Conservation (phyloP, 1,284 basidiomycete species). For the Pholiota adiposa region DNA sequence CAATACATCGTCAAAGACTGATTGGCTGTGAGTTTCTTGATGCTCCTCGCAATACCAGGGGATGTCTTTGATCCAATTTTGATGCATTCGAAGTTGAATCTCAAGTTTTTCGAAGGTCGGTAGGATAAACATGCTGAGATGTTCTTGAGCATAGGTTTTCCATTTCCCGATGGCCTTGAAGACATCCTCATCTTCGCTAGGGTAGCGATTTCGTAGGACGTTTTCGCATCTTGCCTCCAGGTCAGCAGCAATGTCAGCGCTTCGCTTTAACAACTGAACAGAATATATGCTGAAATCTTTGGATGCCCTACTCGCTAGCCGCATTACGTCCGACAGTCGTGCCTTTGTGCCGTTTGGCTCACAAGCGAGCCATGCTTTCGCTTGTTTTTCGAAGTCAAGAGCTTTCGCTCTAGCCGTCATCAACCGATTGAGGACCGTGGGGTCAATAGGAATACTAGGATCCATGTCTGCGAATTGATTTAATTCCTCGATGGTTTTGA, state of each 20-base stretch:
- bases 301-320: constrained; percentile 69
- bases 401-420: constrained; percentile 64
- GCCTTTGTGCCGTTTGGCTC: constrained; percentile 58
- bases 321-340: constrained; percentile 66
- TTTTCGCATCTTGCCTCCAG: constrained; percentile 74
- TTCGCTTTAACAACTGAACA: constrained; percentile 66
- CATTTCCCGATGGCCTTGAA: constrained; percentile 74
- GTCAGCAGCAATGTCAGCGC: constrained; percentile 72
- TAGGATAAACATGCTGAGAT: constrained; percentile 71
- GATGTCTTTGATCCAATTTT: constrained; percentile 70
- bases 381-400: constrained; percentile 77
- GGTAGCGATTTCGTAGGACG: constrained; percentile 68
- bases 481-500: constrained; percentile 74
- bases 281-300: constrained; percentile 73
- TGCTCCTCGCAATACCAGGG: constrained; percentile 79
- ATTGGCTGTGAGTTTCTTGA: constrained; percentile 58
- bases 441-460: constrained; percentile 64
- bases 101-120: constrained; percentile 75
- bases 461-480: constrained; percentile 68
- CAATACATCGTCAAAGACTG: constrained; percentile 71
- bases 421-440: constrained; percentile 61
- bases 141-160: constrained; percentile 69
- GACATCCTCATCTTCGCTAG: constrained; percentile 57
- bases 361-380: constrained; percentile 66
- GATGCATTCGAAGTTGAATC: constrained; percentile 64